Conservation (phyloP, 352 stramenopile species). For the Paralagenidium karlingii region DNA sequence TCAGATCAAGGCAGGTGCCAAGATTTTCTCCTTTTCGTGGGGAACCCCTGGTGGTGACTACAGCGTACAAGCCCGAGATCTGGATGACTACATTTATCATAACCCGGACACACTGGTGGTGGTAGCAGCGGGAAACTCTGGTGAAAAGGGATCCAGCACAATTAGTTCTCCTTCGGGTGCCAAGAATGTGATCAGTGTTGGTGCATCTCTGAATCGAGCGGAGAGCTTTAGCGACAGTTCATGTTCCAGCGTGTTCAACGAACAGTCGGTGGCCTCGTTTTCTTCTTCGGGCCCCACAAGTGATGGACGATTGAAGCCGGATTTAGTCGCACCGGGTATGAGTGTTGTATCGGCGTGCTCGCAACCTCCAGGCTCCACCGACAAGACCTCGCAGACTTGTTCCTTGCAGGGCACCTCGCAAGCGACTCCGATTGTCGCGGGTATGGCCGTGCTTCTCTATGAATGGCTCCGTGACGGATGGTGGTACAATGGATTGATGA, state of each 20-base stretch:
- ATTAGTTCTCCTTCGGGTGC: conserved; percentile 72
- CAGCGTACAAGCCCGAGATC: conserved; percentile 53
- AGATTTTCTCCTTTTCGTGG: conserved; percentile 81
- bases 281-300: conserved; percentile 67
- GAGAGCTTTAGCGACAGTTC: conserved; percentile 25
- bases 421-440: conserved; percentile 54
- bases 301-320: conserved; percentile 78
- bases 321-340: conserved; percentile 79
- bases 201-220: conserved; percentile 53
- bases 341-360: conserved; percentile 63
- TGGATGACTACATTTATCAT: conserved; percentile 71
- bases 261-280: conserved; percentile 69
- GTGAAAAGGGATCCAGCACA: conserved; percentile 28
- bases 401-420: conserved; percentile 70
- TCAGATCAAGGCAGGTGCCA: conserved; percentile 58
- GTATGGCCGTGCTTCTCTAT: conserved; percentile 54
- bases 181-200: conserved; percentile 79
- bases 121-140: conserved; percentile 83
- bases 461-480: conserved; percentile 72
- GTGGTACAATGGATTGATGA: conserved; percentile 51
- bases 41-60: conserved; percentile 66
- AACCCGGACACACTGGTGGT: conserved; percentile 80
- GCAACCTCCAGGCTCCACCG: conserved; percentile 29
- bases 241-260: conserved; percentile 56
- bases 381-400: conserved; percentile 39